phyloP scores from a whole-genome alignment of 1,284 basidiomycete genomes.

The Mycosarcoma maydis region DNA sequence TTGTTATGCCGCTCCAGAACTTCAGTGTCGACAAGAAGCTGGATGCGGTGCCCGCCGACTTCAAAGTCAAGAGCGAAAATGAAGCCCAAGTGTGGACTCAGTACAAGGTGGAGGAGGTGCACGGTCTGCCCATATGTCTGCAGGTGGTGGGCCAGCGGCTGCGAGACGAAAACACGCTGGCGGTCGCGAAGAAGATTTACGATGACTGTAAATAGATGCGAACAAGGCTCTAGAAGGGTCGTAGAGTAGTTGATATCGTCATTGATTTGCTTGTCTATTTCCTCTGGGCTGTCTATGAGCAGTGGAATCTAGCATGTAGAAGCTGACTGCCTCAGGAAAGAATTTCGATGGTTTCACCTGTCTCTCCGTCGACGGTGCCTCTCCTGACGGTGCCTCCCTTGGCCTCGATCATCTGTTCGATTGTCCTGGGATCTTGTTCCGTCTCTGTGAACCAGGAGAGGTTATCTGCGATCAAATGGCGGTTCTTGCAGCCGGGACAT shows the following conservation, averaged over 20 bases:
- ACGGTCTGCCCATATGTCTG: slow-evolving; percentile 37
- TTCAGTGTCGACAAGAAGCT: slow-evolving; percentile 23
- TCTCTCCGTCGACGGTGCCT: slow-evolving; percentile 51
- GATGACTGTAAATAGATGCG: slow-evolving; percentile 22
- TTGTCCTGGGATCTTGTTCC: slow-evolving; percentile 56
- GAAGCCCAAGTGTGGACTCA: slow-evolving; percentile 41
- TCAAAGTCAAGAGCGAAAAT: slow-evolving; percentile 9
- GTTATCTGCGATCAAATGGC: slow-evolving; percentile 69
- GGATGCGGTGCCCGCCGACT: slow-evolving; percentile 4
- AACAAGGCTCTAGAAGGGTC: too few species aligned
- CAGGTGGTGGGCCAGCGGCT: slow-evolving; percentile 45
- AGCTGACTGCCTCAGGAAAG: too few species aligned
- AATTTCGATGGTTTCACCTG: slow-evolving; percentile 64
- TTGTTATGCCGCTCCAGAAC: slow-evolving; percentile 25
- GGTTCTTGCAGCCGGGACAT: slow-evolving; percentile 88
- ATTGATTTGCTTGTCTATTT: too few species aligned
- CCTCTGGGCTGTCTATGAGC: too few species aligned
- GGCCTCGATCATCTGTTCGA: slow-evolving; percentile 63
- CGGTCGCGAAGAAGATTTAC: slow-evolving; percentile 32
- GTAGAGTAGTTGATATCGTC: too few species aligned
- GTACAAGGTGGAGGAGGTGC: slow-evolving; percentile 35
- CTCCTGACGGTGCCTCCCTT: slow-evolving; percentile 58
- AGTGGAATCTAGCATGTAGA: too few species aligned
- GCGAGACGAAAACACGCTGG: slow-evolving; percentile 41
- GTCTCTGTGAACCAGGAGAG: slow-evolving; percentile 63